Conservation (phyloP, 2,329 filamentous ascomycete species). For the Calonectria hongkongensis region DNA sequence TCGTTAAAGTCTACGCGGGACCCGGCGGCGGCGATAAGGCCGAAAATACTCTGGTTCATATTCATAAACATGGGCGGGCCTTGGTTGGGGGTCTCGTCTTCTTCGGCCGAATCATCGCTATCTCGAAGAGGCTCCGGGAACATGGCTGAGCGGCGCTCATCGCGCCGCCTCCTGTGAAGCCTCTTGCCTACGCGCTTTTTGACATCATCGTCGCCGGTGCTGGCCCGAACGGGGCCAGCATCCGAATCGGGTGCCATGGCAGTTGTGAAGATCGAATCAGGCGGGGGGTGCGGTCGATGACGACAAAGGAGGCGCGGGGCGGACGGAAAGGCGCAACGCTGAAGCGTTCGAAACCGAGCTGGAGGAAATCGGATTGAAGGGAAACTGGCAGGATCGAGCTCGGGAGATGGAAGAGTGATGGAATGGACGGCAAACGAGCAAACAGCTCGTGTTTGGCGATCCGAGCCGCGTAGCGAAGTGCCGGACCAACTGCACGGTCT, state of each 20-base stretch:
- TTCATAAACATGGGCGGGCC: constrained; percentile 76
- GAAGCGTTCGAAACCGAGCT: neutral
- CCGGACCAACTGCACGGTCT: constrained; percentile 26
- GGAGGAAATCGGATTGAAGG: constrained; percentile 25
- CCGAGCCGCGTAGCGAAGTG: constrained; percentile 49
- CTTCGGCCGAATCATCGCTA: constrained; percentile 69
- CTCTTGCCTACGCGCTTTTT: constrained; percentile 65
- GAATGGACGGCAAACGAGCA: neutral
- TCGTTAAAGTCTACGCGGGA: constrained; percentile 88
- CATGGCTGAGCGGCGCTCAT: constrained; percentile 60
- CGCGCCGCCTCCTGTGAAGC: constrained; percentile 66
- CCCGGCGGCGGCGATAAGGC: constrained; percentile 91
- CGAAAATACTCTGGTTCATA: constrained; percentile 96
- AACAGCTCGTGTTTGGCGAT: constrained; percentile 27
- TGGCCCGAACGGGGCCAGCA: constrained; percentile 47
- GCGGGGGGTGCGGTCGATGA: constrained; percentile 39
- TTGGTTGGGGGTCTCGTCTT: constrained; percentile 67
- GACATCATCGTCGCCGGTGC: constrained; percentile 58
- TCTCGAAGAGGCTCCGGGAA: constrained; percentile 73
- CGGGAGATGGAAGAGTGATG: neutral
- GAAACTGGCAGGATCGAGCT: constrained; percentile 14
- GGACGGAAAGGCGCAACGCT: constrained; percentile 12
- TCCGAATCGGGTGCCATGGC: constrained; percentile 50
- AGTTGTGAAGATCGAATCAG: constrained; percentile 34
- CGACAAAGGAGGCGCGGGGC: constrained; percentile 18